A percentile compares a stretch with the other conserved stretches of the same genome.
phyloP scores from a whole-genome alignment of 495 filamentous ascomycete species.

The Stereocaulon alpinum region DNA sequence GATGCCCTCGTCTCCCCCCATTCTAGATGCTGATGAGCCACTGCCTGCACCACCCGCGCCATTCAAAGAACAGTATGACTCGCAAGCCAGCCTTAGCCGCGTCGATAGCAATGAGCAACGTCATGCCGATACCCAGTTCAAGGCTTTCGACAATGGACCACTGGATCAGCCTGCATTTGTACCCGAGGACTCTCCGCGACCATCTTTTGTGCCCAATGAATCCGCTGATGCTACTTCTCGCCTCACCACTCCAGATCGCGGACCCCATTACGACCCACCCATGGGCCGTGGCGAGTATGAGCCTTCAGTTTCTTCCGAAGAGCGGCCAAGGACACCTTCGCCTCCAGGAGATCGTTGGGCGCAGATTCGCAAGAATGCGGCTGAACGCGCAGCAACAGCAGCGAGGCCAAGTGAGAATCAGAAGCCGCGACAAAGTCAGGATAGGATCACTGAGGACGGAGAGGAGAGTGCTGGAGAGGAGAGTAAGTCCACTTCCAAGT shows the following conservation, averaged over 20 bases:
- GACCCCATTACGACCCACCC: constrained; percentile 15
- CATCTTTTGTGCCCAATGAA: constrained; percentile 52
- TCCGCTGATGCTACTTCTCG: constrained; percentile 17
- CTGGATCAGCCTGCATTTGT: constrained; percentile 82
- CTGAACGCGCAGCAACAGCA: constrained; percentile 57
- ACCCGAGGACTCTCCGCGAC: constrained; percentile 49
- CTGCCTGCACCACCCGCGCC: constrained; percentile 7
- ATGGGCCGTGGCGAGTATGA: constrained; percentile 18
- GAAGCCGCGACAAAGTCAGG: constrained; percentile 22
- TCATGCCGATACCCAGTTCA: constrained; percentile 61
- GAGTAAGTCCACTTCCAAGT: constrained; percentile 49
- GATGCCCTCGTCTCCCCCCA: constrained; percentile 18
- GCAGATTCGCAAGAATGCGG: constrained; percentile 89
- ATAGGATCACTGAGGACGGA: constrained; percentile 55
- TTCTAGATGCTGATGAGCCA: constrained; percentile 17
- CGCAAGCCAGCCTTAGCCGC: constrained; percentile 26
- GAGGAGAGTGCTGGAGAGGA: constrained; percentile 84
- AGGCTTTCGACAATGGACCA: constrained; percentile 84
- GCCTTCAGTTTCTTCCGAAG: constrained; percentile 19
- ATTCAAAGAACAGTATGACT: constrained; percentile 13
- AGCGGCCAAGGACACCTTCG: constrained; percentile 17
- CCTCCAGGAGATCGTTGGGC: constrained; percentile 73
- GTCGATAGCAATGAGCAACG: constrained; percentile 55
- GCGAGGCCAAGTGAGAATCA: constrained; percentile 49
- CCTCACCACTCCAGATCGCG: constrained; percentile 20